Percentiles rank a stretch among this genome's conserved stretches.
phyloP scores from a whole-genome alignment of 2,329 filamentous ascomycete genomes.

The Pseudogymnoascus pannorum region DNA sequence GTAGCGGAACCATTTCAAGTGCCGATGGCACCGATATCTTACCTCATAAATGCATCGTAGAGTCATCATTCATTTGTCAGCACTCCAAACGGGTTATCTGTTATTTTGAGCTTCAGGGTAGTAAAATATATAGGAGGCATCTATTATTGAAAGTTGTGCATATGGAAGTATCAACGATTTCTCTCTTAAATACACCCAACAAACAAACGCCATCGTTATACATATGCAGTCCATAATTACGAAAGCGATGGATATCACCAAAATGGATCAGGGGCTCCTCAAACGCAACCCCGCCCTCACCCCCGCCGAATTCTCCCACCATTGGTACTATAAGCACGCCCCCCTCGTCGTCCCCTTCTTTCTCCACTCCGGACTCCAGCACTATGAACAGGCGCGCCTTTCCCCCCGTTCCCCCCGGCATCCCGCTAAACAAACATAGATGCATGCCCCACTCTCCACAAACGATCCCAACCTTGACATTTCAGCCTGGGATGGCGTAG shows the following conservation, averaged over 20 bases:
- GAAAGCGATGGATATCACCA: neutral
- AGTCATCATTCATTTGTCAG: neutral
- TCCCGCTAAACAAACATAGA: neutral
- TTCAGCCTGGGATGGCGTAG: constrained; percentile 10
- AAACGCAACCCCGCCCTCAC: constrained; percentile 21
- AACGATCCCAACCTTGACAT: constrained; percentile 4
- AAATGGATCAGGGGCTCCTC: constrained; percentile 19
- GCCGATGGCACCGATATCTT: neutral
- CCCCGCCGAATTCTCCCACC: constrained; percentile 20
- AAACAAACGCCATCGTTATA: neutral
- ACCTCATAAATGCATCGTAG: neutral
- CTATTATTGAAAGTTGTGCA: neutral
- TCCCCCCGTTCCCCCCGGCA: neutral
- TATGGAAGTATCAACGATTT: neutral
- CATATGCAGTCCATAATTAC: neutral
- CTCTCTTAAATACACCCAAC: neutral
- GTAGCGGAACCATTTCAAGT: neutral
- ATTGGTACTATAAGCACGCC: constrained; percentile 22
- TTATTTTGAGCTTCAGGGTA: neutral
- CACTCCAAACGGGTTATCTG: neutral
- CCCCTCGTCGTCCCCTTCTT: constrained; percentile 21
- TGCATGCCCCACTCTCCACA: constrained; percentile 9
- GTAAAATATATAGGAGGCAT: neutral
- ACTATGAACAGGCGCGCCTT: constrained; percentile 20
- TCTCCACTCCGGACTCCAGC: constrained; percentile 15